Evolutionary conservation across 192 early-diverging fungal species (phyloP).

Genomic region (Rhizoclosmatium globosum): DNA sequence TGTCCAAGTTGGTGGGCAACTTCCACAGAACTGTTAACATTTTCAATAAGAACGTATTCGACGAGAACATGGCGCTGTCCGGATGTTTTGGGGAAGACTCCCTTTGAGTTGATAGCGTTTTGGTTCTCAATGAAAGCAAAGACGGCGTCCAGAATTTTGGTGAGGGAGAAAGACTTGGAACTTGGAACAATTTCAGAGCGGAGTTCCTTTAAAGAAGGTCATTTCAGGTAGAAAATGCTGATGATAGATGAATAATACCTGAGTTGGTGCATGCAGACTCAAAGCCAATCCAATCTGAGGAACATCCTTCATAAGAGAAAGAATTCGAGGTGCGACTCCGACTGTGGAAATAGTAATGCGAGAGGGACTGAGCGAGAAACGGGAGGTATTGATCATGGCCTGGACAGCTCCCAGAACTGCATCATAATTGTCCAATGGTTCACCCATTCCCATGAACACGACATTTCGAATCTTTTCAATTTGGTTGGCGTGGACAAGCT

Average conservation of each 20-base stretch:
- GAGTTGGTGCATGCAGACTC: conserved; percentile 64
- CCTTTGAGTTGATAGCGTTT: conserved; percentile 36
- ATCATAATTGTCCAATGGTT: conserved; percentile 65
- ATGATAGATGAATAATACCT: conserved; percentile 16
- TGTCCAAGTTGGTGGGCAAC: conserved; percentile 58
- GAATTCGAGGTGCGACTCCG: conserved; percentile 63
- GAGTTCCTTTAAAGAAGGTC: conserved; percentile 29
- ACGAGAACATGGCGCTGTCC: conserved; percentile 54
- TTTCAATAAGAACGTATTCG: conserved; percentile 62
- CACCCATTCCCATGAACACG: conserved; percentile 70
- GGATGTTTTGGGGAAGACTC: conserved; percentile 15
- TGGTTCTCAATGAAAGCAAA: conserved; percentile 59
- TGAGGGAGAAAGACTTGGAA: conserved; percentile 60
- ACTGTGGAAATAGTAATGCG: conserved; percentile 65
- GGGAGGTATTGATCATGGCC: conserved; percentile 56
- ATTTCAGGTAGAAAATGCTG: not conserved
- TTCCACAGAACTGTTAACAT: conserved; percentile 56
- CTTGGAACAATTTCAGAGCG: conserved; percentile 62
- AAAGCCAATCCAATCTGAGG: conserved; percentile 62
- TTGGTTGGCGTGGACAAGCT: conserved; percentile 59
- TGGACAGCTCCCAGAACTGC: conserved; percentile 53
- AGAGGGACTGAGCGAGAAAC: conserved; percentile 52
- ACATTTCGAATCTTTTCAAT: conserved; percentile 62
- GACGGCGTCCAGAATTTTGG: conserved; percentile 54
- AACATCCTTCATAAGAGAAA: conserved; percentile 49